These are phyloP conservation scores for Moesziomyces globuligerus DNA, from an alignment of 1,284 basidiomycete species.

Conservation along the genomic window DNA sequence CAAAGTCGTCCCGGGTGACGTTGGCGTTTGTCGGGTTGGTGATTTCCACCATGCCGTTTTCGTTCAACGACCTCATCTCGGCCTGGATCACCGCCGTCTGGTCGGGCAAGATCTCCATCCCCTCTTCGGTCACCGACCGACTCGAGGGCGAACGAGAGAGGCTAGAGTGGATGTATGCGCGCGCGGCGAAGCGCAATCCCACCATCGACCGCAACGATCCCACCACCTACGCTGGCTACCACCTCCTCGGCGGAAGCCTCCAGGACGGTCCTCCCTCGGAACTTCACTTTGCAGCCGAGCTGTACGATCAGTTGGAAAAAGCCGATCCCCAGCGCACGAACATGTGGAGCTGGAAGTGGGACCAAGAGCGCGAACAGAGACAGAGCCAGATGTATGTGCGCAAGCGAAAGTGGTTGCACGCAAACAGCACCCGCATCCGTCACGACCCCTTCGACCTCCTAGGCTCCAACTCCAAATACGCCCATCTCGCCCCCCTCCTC, in stretches of 20 bases:
- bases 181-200: not conserved
- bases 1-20: constrained; percentile 18
- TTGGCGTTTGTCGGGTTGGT: constrained; percentile 49
- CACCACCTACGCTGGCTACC: constrained; percentile 15
- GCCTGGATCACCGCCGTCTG: constrained; percentile 47
- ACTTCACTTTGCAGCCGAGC: constrained; percentile 17
- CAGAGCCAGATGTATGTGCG: constrained; percentile 35
- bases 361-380: constrained; percentile 22
- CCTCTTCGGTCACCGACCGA: constrained; percentile 7
- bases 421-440: constrained; percentile 23
- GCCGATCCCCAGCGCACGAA: constrained; percentile 12
- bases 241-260: constrained; percentile 13
- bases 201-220: constrained; percentile 12
- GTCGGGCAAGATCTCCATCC: constrained; percentile 38
- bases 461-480: constrained; percentile 27
- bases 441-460: constrained; percentile 46
- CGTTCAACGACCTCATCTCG: constrained; percentile 35
- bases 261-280: constrained; percentile 22
- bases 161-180: constrained; percentile 20
- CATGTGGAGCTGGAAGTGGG: constrained; percentile 35
- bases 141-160: constrained; percentile 21
- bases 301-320: constrained; percentile 15
- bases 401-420: constrained; percentile 30
- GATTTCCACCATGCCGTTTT: constrained; percentile 48
- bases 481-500: constrained; percentile 9